A percentile compares a stretch with the other conserved stretches of the same genome.
Evolutionary conservation across 2,329 filamentous ascomycete genomes (phyloP).

Genomic region (Ceratocystis lukuohia): DNA sequence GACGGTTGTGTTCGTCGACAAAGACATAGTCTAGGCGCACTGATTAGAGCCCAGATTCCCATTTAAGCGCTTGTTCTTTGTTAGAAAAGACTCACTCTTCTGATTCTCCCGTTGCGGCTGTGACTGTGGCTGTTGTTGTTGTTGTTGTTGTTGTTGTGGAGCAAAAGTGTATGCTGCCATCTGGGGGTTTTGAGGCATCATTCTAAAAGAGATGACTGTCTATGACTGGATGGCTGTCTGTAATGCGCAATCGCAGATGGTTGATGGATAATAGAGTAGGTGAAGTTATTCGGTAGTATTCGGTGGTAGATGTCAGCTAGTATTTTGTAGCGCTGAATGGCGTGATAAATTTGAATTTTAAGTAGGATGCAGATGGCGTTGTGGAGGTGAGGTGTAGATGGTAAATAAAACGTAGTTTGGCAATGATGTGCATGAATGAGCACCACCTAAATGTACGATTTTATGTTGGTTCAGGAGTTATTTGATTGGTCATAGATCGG

Average conservation of each 20-base stretch:
- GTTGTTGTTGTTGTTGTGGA: slow-evolving; percentile 40
- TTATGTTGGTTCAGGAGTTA: background rate
- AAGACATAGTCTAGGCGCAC: slow-evolving; percentile 77
- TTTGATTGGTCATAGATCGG: slow-evolving; percentile 30
- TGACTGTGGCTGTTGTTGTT: slow-evolving; percentile 29
- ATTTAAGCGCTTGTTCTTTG: background rate
- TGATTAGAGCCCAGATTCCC: slow-evolving; percentile 24
- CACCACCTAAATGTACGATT: background rate
- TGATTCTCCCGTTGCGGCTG: slow-evolving; percentile 24
- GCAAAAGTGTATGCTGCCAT: slow-evolving; percentile 68
- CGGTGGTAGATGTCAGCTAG: background rate
- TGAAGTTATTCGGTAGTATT: background rate
- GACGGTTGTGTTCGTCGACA: slow-evolving; percentile 95
- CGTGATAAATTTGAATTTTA: too few relatives aligned
- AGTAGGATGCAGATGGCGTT: too few relatives aligned
- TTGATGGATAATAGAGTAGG: background rate
- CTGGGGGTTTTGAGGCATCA: slow-evolving; percentile 53
- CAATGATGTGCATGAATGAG: background rate
- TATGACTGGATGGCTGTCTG: background rate
- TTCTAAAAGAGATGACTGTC: slow-evolving; percentile 34
- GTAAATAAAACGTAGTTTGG: background rate
- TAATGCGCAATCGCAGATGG: background rate
- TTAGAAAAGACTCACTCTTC: slow-evolving; percentile 16
- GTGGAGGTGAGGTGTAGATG: too few relatives aligned
- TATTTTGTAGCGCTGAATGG: background rate